A percentile compares a stretch with the other conserved stretches of the same genome.
Conservation (phyloP, 768 basidiomycete species). For the Rossbeevera mucosa region DNA sequence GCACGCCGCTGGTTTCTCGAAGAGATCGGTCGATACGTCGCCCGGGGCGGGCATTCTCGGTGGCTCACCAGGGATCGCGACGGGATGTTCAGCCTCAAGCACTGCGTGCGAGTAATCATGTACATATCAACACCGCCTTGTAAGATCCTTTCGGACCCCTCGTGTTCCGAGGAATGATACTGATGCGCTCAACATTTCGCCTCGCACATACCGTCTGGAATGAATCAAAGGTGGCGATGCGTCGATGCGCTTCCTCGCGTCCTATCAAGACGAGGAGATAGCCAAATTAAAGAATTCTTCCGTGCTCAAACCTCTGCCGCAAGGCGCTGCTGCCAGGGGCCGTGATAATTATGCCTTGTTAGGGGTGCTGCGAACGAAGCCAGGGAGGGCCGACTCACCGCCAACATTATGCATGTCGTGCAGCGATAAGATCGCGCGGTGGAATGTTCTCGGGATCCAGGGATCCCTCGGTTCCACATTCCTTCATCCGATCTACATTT, state of each 20-base stretch:
- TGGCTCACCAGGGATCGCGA: constrained; percentile 44
- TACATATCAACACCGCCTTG: constrained; percentile 74
- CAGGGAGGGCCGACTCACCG: constrained; percentile 85
- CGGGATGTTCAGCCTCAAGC: constrained; percentile 43
- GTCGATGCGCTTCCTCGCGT: constrained; percentile 73
- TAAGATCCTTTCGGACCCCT: constrained; percentile 31
- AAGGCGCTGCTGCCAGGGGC: constrained; percentile 56
- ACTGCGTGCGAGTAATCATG: constrained; percentile 51
- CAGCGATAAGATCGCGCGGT: constrained; percentile 89
- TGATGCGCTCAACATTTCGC: neutral
- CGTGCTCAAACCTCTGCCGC: constrained; percentile 31
- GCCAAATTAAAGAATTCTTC: constrained; percentile 61
- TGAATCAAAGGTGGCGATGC: constrained; percentile 82
- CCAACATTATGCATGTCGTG: constrained; percentile 86
- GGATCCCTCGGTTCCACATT: constrained; percentile 65
- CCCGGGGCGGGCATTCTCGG: constrained; percentile 34
- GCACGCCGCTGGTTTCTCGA: constrained; percentile 76
- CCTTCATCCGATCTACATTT: constrained; percentile 61
- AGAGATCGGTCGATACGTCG: constrained; percentile 42
- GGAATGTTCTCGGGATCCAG: constrained; percentile 82
- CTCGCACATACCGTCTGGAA: neutral
- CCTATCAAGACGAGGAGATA: constrained; percentile 68
- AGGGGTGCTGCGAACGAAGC: constrained; percentile 87
- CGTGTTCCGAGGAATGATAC: neutral
- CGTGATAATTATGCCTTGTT: constrained; percentile 72